Base-by-base conservation (phyloP, 192 early-diverging fungal genomes). In the Podila epicladia region DNA sequence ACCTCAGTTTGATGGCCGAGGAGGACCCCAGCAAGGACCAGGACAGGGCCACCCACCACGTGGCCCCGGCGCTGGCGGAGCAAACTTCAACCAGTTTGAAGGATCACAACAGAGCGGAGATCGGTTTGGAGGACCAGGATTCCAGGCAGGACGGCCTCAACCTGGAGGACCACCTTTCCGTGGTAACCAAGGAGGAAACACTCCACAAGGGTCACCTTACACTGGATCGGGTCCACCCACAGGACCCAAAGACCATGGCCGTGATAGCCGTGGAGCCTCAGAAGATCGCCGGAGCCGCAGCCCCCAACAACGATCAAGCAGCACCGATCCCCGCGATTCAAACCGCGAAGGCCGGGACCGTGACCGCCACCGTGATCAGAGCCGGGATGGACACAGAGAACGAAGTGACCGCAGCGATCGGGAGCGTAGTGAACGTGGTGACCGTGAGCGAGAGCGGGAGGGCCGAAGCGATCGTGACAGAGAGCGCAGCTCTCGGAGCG, bases 281-380 rank as follows among this genome's bases (percentile, higher is more conserved):
- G 77, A 80, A 13, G 77, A 73, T 33, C 62, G 74, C 22, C 67
- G 67, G 37, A 76, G 74, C 29, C 63, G 35, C 29, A 80, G 77
- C 33, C 77, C 77, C 22, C 58, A 48, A 13, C 58, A 48, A 13
- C 50, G 26, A 19, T 41, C 49, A 15, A 79, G 64, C 38, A 24
- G 48, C 41, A 45, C 41, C 5, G 71, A 73, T 49, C 61, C 38
- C 24, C 60, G 59, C 29, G 63, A 65, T 9, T 13, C 22, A 0
- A 45, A 48, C 41, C 63, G 63, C 13, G 63, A 65, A 19, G 31
- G 51, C 51, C 33, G 69, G 8, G 65, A 57, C 22, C 67, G 53
- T 8, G 53, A 55, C 2, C 53, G 53, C 19, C n/a, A 55, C 24
- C 53, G 53, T 26, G 53, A 55, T 12, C 53, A 55, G 11, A 55